Evolutionary conservation across 352 stramenopile species (phyloP).

Genomic region (Phytophthora nicotianae): DNA sequence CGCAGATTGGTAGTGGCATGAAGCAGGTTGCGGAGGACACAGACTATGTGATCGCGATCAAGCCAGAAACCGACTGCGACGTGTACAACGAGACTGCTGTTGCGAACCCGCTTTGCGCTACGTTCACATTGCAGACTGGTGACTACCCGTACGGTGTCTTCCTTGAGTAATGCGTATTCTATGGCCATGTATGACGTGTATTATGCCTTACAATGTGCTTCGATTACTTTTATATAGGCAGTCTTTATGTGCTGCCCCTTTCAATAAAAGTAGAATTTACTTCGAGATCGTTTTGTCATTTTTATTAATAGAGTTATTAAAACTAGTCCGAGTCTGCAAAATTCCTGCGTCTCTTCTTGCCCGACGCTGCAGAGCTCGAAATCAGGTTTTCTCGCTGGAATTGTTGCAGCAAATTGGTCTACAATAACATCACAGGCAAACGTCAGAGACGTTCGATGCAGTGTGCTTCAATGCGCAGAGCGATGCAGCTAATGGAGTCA

Average conservation of each 20-base stretch:
- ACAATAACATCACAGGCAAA: conserved; percentile 17
- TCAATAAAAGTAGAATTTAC: no score
- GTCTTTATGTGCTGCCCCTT: no score
- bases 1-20: conserved; percentile 58
- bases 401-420: conserved; percentile 63
- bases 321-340: conserved; percentile 34
- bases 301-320: conserved; percentile 6
- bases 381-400: conserved; percentile 58
- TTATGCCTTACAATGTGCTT: no score
- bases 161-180: not conserved
- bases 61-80: conserved; percentile 72
- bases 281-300: no score
- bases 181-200: no score
- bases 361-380: conserved; percentile 9
- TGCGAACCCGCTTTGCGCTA: conserved; percentile 46
- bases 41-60: conserved; percentile 69
- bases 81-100: conserved; percentile 48
- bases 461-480: conserved; percentile 53
- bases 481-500: conserved; percentile 15
- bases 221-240: no score
- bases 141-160: conserved; percentile 31
- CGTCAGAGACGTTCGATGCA: conserved; percentile 76
- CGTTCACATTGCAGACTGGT: conserved; percentile 42
- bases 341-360: conserved; percentile 42
- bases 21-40: conserved; percentile 62